Evolutionary conservation across 352 stramenopile genomes (phyloP), one percentile per base, ranked within the genome.

Genomic region (Phytophthora citrophthora): DNA sequence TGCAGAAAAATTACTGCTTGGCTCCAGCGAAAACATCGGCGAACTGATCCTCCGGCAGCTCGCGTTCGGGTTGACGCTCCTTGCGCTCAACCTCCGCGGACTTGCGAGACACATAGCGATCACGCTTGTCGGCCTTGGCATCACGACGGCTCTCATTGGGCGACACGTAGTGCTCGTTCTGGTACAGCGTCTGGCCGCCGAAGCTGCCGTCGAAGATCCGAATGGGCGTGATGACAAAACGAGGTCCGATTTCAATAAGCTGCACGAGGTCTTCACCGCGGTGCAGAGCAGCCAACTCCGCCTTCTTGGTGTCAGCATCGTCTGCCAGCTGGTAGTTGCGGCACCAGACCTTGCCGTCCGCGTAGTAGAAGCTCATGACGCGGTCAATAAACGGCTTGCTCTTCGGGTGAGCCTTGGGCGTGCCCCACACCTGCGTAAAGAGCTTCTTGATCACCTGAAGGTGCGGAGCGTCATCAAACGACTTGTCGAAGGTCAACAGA

Each of bases 371-470:
- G 73, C 83, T 96, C 93, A 99, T 99, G 46, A 99, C 88, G 53
- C 97, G 93, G 83, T 99, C 98, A 53, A 99, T 97, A 81, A 99
- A 99, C 16, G 98, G 98, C 79, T 99, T 99, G 82, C 89, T 98
- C 88, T 99, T 99, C 6, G 97, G 98, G 82, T 99, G 98, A 24
- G 97, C 97, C 52, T 97, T 93, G 4, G 98, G 98, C 29, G 95
- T 99, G n/a, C 95, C 97, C 90, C 86, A 96, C 40, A 94, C 84
- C 70, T 97, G 95, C 32, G 91, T 94, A 62, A 99, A 98, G 1
- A 99, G 75, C 64, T 98, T 89, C 76, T 99, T 99, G 43, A 99
- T 85, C 36, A 99, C 72, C 73, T 97, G 88, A 43, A 98, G 79
- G 72, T 99, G 95, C 36, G 94, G 93, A 38, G 63, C 48, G 13